A percentile compares a stretch with the other conserved stretches of the same genome.
phyloP scores from a whole-genome alignment of 2,329 filamentous ascomycete species.

The Penicillium sp. region DNA sequence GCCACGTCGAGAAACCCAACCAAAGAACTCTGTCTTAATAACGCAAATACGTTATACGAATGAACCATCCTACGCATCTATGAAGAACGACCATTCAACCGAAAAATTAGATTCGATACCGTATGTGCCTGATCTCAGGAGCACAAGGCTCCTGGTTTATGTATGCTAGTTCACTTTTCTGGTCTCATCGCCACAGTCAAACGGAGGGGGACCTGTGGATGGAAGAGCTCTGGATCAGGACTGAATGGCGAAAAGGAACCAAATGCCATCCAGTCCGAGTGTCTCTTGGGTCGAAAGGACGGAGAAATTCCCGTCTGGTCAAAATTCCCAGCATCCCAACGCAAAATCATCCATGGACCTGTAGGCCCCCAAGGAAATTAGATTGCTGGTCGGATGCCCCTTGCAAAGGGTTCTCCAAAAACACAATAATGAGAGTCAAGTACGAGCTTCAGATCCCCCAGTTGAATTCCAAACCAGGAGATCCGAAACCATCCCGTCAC shows the following conservation, averaged over 20 bases:
- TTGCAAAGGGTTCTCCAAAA: conserved; percentile 8
- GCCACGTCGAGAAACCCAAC: conserved; percentile 10
- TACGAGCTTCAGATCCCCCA: neutral
- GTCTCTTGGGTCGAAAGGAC: conserved; percentile 14
- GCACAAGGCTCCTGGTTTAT: conserved; percentile 14
- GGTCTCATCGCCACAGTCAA: conserved; percentile 23
- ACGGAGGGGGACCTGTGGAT: conserved; percentile 12
- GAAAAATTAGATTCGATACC: conserved; percentile 16
- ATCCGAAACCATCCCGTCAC: neutral
- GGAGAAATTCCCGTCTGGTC: conserved; percentile 1
- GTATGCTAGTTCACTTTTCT: conserved; percentile 29
- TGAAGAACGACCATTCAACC: neutral
- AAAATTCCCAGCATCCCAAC: neutral
- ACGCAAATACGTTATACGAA: neutral
- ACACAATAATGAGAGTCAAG: conserved; percentile 5
- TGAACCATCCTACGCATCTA: neutral
- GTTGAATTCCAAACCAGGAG: neutral
- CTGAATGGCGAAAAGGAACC: conserved; percentile 30
- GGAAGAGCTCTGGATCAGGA: conserved; percentile 23
- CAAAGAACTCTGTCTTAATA: neutral
- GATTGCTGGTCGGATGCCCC: neutral
- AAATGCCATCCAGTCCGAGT: conserved; percentile 30
- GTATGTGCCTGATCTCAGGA: conserved; percentile 22
- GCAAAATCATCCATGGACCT: neutral
- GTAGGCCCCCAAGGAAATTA: neutral